Conservation (phyloP, 129 eudicot species). For the Cynara cardunculus region DNA sequence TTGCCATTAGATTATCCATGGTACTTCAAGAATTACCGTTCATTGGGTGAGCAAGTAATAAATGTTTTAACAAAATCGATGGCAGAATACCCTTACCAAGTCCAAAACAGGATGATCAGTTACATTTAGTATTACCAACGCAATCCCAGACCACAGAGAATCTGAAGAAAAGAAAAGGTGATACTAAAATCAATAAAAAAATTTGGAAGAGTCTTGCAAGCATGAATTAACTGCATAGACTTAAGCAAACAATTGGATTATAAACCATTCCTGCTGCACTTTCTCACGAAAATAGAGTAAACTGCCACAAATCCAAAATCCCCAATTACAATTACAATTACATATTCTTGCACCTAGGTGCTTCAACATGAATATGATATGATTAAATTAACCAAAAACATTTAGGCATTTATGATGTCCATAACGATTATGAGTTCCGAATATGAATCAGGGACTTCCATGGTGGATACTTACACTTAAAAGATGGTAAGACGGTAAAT, state of each 20-base stretch:
- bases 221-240: background rate
- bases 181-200: background rate
- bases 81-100: background rate
- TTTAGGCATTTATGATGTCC: background rate
- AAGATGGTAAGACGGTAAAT: background rate
- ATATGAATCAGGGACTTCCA: background rate
- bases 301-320: background rate
- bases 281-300: background rate
- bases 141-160: background rate
- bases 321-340: conserved; percentile 7
- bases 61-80: background rate
- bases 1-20: background rate
- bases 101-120: background rate
- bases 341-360: background rate
- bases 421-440: background rate
- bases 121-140: background rate
- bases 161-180: background rate
- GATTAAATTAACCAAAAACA: background rate
- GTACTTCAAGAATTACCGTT: background rate
- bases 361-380: background rate
- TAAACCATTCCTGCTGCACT: background rate
- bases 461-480: background rate
- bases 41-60: background rate
- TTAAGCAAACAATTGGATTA: background rate
- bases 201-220: background rate